Percentiles rank a stretch among this genome's conserved stretches.
These are phyloP conservation scores for Karstenula rhodostoma DNA, from an alignment of 2,329 filamentous ascomycete genomes.

Conservation along the genomic window DNA sequence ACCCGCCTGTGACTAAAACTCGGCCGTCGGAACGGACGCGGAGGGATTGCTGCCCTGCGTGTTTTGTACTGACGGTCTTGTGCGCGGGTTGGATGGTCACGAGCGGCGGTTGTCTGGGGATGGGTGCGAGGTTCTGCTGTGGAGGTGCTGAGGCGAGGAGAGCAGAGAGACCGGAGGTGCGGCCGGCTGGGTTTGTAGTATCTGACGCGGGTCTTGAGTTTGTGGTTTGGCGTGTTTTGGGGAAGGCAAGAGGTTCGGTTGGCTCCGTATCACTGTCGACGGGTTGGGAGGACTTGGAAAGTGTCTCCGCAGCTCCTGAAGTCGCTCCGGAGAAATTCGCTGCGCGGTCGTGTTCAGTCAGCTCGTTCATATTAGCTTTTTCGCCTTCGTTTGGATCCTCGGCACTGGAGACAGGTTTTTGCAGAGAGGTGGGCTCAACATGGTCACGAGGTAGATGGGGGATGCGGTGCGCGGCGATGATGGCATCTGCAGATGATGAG, in stretches of 20 bases:
- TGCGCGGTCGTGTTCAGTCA: not conserved
- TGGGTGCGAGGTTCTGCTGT: conserved; percentile 17
- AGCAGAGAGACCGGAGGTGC: conserved; percentile 32
- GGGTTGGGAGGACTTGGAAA: not conserved
- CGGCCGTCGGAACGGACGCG: conserved; percentile 79
- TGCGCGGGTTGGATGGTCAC: conserved; percentile 55
- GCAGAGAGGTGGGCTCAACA: not conserved
- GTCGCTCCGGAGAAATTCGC: not conserved
- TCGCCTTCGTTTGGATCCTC: not conserved
- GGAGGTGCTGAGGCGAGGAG: conserved; percentile 30
- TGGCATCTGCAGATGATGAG: conserved; percentile 82
- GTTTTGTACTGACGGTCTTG: conserved; percentile 77
- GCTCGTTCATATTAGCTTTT: not conserved
- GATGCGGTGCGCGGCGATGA: conserved; percentile 79
- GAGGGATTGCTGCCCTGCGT: conserved; percentile 88
- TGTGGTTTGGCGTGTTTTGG: conserved; percentile 21
- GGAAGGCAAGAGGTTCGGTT: conserved; percentile 4
- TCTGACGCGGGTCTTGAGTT: conserved; percentile 24
- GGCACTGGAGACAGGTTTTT: not conserved
- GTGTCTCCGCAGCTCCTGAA: too few species aligned
- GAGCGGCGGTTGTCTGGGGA: conserved; percentile 11
- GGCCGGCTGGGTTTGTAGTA: conserved; percentile 1
- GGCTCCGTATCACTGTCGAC: not conserved
- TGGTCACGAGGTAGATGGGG: conserved; percentile 42
- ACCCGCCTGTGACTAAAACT: conserved; percentile 89